Percentiles rank a stretch among this genome's conserved stretches.
phyloP scores from a whole-genome alignment of 352 stramenopile genomes.

The Globisporangium viniferum region DNA sequence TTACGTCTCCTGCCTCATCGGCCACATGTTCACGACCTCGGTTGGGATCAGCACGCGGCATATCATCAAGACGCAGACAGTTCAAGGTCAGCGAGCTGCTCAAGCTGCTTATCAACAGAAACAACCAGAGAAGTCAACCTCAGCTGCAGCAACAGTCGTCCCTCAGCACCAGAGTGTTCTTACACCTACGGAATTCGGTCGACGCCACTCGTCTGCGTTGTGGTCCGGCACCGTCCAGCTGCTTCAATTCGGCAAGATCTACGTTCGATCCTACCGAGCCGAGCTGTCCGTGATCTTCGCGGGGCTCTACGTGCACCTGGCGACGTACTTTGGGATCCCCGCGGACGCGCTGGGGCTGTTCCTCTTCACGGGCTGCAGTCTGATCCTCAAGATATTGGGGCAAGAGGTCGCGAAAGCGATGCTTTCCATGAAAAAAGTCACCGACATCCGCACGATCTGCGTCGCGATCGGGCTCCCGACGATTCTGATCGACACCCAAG shows the following conservation, averaged over 20 bases:
- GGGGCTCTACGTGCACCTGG: slow-evolving; percentile 57
- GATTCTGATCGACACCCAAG: slow-evolving; percentile 41
- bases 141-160: neutral
- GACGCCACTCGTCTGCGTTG: neutral
- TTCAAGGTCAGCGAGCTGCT: neutral
- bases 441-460: slow-evolving; percentile 41
- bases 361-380: slow-evolving; percentile 26
- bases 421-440: slow-evolving; percentile 24
- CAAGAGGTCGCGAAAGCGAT: slow-evolving; percentile 31
- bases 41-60: slow-evolving; percentile 2
- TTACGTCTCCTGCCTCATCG: neutral
- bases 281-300: slow-evolving; percentile 19
- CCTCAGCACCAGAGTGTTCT: neutral
- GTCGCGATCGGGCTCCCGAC: slow-evolving; percentile 34
- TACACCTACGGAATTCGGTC: neutral
- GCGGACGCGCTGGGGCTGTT: neutral
- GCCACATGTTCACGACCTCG: slow-evolving; percentile 2
- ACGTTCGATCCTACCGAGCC: slow-evolving; percentile 12
- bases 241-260: slow-evolving; percentile 2
- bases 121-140: neutral
- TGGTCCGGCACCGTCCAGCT: neutral
- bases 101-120: neutral
- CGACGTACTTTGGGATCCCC: slow-evolving; percentile 27
- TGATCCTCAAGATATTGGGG: slow-evolving; percentile 27
- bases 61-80: slow-evolving; percentile 11